phyloP scores from a whole-genome alignment of 148 eudicot genomes.

The Simmondsia chinensis region DNA sequence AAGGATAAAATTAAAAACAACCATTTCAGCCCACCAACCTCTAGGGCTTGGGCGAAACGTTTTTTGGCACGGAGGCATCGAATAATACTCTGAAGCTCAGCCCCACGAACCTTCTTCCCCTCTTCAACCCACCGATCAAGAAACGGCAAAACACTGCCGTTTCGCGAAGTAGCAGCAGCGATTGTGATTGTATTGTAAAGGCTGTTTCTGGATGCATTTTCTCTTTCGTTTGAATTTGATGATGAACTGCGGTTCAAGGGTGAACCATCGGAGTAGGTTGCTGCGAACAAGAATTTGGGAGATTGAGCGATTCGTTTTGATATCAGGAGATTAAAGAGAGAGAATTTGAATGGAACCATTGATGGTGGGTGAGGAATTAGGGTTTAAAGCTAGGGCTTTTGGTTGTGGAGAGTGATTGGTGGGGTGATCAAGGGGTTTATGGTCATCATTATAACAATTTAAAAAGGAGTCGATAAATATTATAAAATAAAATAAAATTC shows the following conservation, averaged over 20 bases:
- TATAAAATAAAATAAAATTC: too few relatives aligned
- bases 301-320: constrained; percentile 4
- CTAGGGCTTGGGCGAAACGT: constrained; percentile 38
- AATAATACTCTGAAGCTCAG: constrained; percentile 26
- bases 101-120: constrained; percentile 16
- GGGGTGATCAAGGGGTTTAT: too few relatives aligned
- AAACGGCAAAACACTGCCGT: constrained; percentile 18
- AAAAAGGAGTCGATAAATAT: too few relatives aligned
- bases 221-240: neutral
- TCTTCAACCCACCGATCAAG: constrained; percentile 38
- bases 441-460: too few relatives aligned
- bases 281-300: neutral
- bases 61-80: constrained; percentile 32
- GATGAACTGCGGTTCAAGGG: constrained; percentile 6
- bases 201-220: constrained; percentile 1
- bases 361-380: too few relatives aligned
- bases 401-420: too few relatives aligned
- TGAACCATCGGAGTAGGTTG: neutral
- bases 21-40: constrained; percentile 34
- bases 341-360: constrained; percentile 5
- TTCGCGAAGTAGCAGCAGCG: constrained; percentile 20
- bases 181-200: constrained; percentile 29
- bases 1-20: neutral
- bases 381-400: too few relatives aligned
- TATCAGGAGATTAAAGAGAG: constrained; percentile 1